Base-by-base conservation (phyloP, 306 rosid genomes). In the Cicer judaicum region DNA sequence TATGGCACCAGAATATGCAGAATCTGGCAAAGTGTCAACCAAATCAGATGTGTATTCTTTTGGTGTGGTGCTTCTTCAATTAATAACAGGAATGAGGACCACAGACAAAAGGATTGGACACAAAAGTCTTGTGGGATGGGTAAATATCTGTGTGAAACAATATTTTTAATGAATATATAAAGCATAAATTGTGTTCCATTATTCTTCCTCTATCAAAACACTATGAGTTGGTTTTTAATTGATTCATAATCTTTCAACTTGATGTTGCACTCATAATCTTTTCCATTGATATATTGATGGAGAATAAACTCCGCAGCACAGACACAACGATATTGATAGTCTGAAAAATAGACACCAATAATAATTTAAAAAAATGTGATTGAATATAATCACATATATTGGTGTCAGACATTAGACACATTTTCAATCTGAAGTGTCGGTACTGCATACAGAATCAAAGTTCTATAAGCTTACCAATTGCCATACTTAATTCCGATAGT, bases 61-160 rank as follows among this genome's bases (percentile, higher is more conserved):
- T 72, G 97, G 97, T 3, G 88, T 90, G 59, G 88, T 88, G 78
- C 84, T 92, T 19, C 79, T 90, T 53, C 92, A 92, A 84, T 84
- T 92, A 4, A 87, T 92, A 72, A 85, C 96, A 21, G 96, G 97
- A 79, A 79, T 80, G 71, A 88, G 84, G 61, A 86, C 92, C 7
- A 82, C 81, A 11, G 96, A 92, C 78, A 87, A 83, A 85, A 82
- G 86, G 57, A 87, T 84, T 62, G 91, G 73, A 69, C 86, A 82
- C 7, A 85, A 73, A 76, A 90, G 91, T 82, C 93, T 92, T 52
- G 97, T 92, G 43, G 96, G 87, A 80, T 92, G 97, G 97, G 97
- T 90, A 80, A 68, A 46, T 80, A n/a, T 74, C 67, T 77, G 39
- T 78, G 15, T 18, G 15, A 71, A 18, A 77, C 18, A 2, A 41